Conservation (phyloP, 331 rosid species). For the Rosa hybrid region DNA sequence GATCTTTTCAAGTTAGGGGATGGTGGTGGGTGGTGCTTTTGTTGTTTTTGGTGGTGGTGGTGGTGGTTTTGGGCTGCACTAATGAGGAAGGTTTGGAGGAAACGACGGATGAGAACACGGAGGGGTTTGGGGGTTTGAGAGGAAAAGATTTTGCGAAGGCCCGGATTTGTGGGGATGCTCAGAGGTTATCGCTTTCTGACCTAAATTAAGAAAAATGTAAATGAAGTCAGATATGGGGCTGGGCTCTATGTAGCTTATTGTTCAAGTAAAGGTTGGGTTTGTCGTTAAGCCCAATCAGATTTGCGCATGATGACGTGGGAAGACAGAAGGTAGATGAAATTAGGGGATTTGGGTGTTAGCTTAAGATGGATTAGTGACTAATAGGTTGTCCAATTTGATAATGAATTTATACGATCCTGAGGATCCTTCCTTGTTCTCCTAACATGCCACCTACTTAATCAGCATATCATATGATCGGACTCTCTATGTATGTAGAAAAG, state of each 20-base stretch:
- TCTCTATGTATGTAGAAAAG: too few relatives aligned
- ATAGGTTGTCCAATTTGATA: neutral
- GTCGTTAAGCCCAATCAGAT: neutral
- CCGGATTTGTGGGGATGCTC: slow-evolving; percentile 5
- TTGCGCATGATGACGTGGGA: neutral
- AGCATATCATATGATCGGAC: neutral
- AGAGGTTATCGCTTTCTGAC: neutral
- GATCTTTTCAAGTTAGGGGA: neutral
- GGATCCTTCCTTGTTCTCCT: neutral
- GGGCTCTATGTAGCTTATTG: neutral
- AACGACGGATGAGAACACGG: slow-evolving; percentile 26
- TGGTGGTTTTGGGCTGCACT: neutral
- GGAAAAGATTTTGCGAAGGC: neutral
- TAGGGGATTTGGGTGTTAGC: neutral
- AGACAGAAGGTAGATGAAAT: too few relatives aligned
- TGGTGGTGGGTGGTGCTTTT: neutral
- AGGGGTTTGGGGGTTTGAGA: too few relatives aligned
- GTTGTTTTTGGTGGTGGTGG: neutral
- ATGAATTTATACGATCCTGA: neutral
- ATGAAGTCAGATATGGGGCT: neutral
- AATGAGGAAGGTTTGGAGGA: neutral
- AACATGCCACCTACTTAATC: neutral
- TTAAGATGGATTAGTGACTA: too few relatives aligned
- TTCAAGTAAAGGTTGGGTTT: neutral
- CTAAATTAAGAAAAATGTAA: neutral